Base-by-base conservation (phyloP, 2,329 filamentous ascomycete species). In the Nemania diffusa region DNA sequence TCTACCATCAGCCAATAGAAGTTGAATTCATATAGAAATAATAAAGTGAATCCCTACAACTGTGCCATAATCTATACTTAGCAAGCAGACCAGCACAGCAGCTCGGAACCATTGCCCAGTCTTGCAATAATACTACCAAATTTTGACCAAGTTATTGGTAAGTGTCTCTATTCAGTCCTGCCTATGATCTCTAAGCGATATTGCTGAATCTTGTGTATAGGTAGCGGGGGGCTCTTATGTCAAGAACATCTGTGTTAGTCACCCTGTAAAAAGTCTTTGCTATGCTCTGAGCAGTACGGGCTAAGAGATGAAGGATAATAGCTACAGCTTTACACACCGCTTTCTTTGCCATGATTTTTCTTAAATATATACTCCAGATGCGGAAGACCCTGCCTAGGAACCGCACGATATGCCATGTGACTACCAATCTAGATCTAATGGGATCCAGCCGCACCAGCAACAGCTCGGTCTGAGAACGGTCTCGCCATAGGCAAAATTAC, bases 401-500 rank as follows among this genome's bases (percentile, higher is more conserved):
- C n/a, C 26, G 24, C 44, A 50, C n/a, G n/a, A 22, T 34, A 37
- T 52, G 32, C 29, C 37, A 44, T 50, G 22, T 57, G 32, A 34
- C 48, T 37, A 20, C 32, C 15, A 32, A 55, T 40, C 56, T 46
- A 57, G 57, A 46, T 57, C 65, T 62, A 62, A 40, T 40, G 15
- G 15, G 57, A 57, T 56, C 62, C 32, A 32, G 37, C 52, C 37
- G 40, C 57, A 48, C 17, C 24, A 26, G 27, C 24, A 51, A 61
- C 7, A 27, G 15, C n/a, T 55, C 20, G 58, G 58, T 52, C 55
- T 63, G 3, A 29, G 27, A 42, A 57, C 17, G 5, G 27, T 26
- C 48, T 58, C 27, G 27, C 44, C 40, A 62, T 57, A 57, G 44
- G 61, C 44, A 64, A 55, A 60, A 61, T 56, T 34, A 32, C 20